phyloP scores from a whole-genome alignment of 129 eudicot genomes.

The Pseudognaphalium luteoalbum region DNA sequence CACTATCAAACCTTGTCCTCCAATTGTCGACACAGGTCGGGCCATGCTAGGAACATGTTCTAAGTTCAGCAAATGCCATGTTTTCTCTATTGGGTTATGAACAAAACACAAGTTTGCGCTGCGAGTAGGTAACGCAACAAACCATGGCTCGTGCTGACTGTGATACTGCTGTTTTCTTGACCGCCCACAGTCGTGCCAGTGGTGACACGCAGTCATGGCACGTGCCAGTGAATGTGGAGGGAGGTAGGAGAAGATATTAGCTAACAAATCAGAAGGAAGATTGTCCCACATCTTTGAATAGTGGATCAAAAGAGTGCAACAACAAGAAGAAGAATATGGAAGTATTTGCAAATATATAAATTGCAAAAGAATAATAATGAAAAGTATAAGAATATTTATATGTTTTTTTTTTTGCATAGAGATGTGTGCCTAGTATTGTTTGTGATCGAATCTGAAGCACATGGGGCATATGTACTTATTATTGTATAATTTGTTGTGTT shows the following conservation, averaged over 20 bases:
- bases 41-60: conserved; percentile 27
- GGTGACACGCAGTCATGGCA: conserved; percentile 59
- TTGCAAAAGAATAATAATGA: conserved; percentile 12
- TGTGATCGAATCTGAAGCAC: conserved; percentile 42
- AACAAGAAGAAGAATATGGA: neutral
- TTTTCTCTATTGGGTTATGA: conserved; percentile 47
- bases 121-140: conserved; percentile 56
- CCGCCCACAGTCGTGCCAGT: conserved; percentile 51
- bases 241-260: conserved; percentile 68
- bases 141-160: conserved; percentile 60
- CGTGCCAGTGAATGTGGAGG: conserved; percentile 50
- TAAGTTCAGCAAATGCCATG: conserved; percentile 48
- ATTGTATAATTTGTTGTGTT: conserved; percentile 19
- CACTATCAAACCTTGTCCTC: conserved; percentile 45
- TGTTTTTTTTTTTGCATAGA: neutral
- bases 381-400: neutral
- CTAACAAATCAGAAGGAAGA: conserved; percentile 67
- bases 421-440: conserved; percentile 23
- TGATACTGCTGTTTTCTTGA: conserved; percentile 7
- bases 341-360: neutral
- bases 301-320: neutral
- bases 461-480: conserved; percentile 22
- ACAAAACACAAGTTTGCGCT: conserved; percentile 41
- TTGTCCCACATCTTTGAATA: conserved; percentile 54
- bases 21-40: conserved; percentile 45